Evolutionary conservation across 75 land plant genomes (phyloP).

Genomic region (Isoetes taiwanensis): DNA sequence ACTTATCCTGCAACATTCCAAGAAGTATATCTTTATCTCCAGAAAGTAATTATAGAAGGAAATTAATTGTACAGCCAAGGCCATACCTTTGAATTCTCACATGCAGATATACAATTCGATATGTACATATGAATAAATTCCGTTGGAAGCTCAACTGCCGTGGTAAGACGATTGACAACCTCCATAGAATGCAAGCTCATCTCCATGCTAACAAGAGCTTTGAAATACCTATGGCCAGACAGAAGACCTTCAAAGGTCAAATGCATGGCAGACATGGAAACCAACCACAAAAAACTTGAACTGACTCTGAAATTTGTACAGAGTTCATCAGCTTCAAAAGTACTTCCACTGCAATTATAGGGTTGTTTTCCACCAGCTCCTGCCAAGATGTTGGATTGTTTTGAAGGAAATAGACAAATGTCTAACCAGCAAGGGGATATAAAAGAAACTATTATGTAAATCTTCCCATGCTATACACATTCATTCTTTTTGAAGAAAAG

Average conservation of each 20-base stretch:
- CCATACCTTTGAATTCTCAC: conserved; percentile 10
- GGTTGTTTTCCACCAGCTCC: conserved; percentile 94
- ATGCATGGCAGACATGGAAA: too few species aligned
- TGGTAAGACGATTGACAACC: conserved; percentile 4
- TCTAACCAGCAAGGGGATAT: too few species aligned
- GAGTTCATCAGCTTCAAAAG: conserved; percentile 80
- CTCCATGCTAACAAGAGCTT: conserved; percentile 20
- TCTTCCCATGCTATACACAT: too few species aligned
- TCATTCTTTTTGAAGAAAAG: too few species aligned
- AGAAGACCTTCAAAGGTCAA: too few species aligned
- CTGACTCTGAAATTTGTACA: conserved; percentile 80
- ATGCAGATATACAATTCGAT: conserved; percentile 2
- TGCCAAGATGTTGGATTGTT: too few species aligned
- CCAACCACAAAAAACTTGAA: too few species aligned
- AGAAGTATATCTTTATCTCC: neutral
- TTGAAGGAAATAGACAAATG: too few species aligned
- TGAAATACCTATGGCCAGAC: conserved; percentile 14
- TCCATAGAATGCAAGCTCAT: conserved; percentile 62
- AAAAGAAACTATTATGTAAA: too few species aligned
- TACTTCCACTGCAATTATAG: conserved; percentile 86
- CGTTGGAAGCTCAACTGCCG: neutral
- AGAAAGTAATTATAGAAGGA: too few species aligned
- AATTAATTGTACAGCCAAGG: neutral
- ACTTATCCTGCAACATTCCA: conserved; percentile 64
- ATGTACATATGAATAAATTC: conserved; percentile 8